Evolutionary conservation across 306 rosid genomes (phyloP).

Genomic region (Corylus heterophylla): DNA sequence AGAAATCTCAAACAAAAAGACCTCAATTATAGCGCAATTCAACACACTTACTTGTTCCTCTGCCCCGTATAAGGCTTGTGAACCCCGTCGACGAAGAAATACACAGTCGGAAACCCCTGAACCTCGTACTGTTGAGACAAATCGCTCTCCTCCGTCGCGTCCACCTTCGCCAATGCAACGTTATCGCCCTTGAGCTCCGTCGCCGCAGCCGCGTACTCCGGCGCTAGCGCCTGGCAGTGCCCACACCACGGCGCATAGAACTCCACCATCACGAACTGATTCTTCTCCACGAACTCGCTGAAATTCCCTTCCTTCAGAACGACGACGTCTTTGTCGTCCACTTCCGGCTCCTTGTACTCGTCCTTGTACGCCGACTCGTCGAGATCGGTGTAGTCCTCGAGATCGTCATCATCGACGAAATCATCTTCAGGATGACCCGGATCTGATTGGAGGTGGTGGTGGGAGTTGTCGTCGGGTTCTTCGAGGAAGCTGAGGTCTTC

Average conservation of each 20-base stretch:
- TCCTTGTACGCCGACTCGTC: slow-evolving; percentile 46
- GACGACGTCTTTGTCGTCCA: slow-evolving; percentile 89
- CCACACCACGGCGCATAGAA: slow-evolving; percentile 99
- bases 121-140: slow-evolving; percentile 74
- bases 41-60: slow-evolving; percentile 63
- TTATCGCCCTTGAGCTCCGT: slow-evolving; percentile 73
- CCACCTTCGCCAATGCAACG: slow-evolving; percentile 79
- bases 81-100: slow-evolving; percentile 73
- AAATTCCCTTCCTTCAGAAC: slow-evolving; percentile 83
- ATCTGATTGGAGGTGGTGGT: slow-evolving; percentile 33
- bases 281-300: slow-evolving; percentile 56
- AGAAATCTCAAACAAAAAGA: background rate
- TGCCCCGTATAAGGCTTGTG: slow-evolving; percentile 79
- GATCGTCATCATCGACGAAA: slow-evolving; percentile 37
- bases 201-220: slow-evolving; percentile 90
- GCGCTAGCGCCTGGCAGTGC: slow-evolving; percentile 93
- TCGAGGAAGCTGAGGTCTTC: slow-evolving; percentile 96
- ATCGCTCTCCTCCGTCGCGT: slow-evolving; percentile 86
- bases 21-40: background rate
- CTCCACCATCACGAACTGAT: slow-evolving; percentile 80
- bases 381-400: slow-evolving; percentile 58
- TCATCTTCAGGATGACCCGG: slow-evolving; percentile 35
- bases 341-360: slow-evolving; percentile 50
- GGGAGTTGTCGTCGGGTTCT: slow-evolving; percentile 47
- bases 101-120: slow-evolving; percentile 83